phyloP scores from a whole-genome alignment of 306 rosid species.

The Canavalia ensiformis region DNA sequence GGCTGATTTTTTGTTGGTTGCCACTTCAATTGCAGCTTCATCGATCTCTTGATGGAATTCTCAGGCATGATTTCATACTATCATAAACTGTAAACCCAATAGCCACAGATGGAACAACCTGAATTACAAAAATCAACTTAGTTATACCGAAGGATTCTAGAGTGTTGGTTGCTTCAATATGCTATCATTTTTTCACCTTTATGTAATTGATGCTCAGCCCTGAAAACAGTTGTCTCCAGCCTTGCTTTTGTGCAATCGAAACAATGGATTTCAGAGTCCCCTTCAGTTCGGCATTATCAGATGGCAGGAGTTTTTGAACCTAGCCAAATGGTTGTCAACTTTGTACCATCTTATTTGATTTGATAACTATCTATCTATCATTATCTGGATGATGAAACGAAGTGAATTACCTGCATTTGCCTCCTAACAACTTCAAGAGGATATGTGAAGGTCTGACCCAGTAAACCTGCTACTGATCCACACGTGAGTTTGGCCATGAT shows the following conservation, averaged over 20 bases:
- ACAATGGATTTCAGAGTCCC: constrained; percentile 81
- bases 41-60: constrained; percentile 85
- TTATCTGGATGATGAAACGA: constrained; percentile 28
- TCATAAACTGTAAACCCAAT: constrained; percentile 98
- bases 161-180: background rate
- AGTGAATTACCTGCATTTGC: constrained; percentile 89
- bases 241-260: constrained; percentile 79
- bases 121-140: constrained; percentile 50
- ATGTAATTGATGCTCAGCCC: constrained; percentile 97
- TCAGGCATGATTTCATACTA: constrained; percentile 69
- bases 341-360: constrained; percentile 32
- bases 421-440: constrained; percentile 98
- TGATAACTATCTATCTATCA: constrained; percentile 29
- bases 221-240: constrained; percentile 89
- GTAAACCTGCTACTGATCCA: constrained; percentile 93
- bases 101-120: constrained; percentile 98
- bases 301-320: constrained; percentile 75
- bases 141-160: constrained; percentile 37
- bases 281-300: constrained; percentile 67
- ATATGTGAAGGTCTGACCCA: constrained; percentile 95
- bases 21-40: constrained; percentile 65
- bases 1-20: constrained; percentile 62
- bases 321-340: constrained; percentile 46
- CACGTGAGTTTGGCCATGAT: constrained; percentile 82
- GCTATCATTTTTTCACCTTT: constrained; percentile 65